Percentiles rank a stretch among this genome's conserved stretches.
These are phyloP conservation scores for Lomentospora prolificans DNA, from an alignment of 2,329 filamentous ascomycete genomes.

Conservation along the genomic window DNA sequence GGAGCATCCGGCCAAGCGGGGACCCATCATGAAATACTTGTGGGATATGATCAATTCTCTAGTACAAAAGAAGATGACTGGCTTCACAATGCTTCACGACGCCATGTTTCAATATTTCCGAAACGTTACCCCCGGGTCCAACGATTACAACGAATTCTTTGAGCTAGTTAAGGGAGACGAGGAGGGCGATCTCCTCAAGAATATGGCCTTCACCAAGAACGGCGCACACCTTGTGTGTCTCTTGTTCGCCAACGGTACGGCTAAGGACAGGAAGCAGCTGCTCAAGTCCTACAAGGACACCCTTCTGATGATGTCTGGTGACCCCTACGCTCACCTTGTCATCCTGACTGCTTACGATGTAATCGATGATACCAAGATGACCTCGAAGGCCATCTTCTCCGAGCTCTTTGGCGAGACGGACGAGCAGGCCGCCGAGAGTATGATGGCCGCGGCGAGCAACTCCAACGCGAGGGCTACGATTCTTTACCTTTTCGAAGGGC, in stretches of 20 bases:
- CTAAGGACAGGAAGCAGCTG: conserved; percentile 88
- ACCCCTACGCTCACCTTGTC: conserved; percentile 68
- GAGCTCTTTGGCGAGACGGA: conserved; percentile 71
- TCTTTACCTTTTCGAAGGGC: conserved; percentile 69
- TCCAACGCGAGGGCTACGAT: conserved; percentile 56
- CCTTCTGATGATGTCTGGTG: conserved; percentile 73
- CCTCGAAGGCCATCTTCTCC: conserved; percentile 73
- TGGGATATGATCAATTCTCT: conserved; percentile 82
- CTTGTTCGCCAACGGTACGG: conserved; percentile 70
- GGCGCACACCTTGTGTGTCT: conserved; percentile 75
- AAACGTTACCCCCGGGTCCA: conserved; percentile 64
- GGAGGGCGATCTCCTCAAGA: conserved; percentile 82
- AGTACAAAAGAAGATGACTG: conserved; percentile 91
- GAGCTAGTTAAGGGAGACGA: conserved; percentile 90
- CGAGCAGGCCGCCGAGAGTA: conserved; percentile 51
- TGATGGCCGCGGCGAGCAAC: conserved; percentile 56
- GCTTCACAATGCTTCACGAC: conserved; percentile 96
- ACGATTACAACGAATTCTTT: conserved; percentile 78
- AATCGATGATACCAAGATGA: conserved; percentile 87
- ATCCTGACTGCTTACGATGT: conserved; percentile 83
- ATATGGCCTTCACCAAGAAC: conserved; percentile 89
- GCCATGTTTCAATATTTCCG: conserved; percentile 96
- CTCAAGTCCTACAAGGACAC: conserved; percentile 86
- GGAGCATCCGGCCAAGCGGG: conserved; percentile 73
- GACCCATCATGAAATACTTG: conserved; percentile 76